Conservation (phyloP, 2,329 filamentous ascomycete species). For the Colletotrichum cuscutae region DNA sequence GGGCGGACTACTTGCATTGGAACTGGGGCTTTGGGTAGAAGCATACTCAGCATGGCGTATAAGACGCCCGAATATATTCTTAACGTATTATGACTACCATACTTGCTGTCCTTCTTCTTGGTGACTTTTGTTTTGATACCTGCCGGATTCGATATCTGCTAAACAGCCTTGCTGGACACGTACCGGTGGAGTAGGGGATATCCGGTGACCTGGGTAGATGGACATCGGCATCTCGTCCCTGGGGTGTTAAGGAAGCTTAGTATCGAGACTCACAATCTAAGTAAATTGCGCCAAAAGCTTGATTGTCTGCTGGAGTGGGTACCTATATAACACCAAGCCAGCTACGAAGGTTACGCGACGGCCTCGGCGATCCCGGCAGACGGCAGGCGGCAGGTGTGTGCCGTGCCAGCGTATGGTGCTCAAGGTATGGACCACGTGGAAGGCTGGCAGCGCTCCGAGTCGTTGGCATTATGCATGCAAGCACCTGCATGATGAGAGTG, state of each 20-base stretch:
- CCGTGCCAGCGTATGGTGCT: background rate
- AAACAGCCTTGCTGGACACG: background rate
- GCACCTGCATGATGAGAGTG: too few relatives aligned
- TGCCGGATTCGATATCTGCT: background rate
- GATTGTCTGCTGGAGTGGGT: background rate
- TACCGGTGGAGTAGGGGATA: background rate
- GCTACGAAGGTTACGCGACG: background rate
- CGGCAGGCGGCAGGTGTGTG: background rate
- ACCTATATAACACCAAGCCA: background rate
- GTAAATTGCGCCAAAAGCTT: background rate
- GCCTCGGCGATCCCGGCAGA: background rate
- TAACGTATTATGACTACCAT: constrained; percentile 8
- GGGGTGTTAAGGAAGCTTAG: too few relatives aligned
- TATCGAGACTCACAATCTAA: background rate
- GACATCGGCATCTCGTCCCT: background rate
- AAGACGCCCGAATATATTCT: constrained; percentile 16
- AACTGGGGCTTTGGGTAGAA: constrained; percentile 7
- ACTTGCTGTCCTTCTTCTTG: background rate
- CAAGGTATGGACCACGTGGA: background rate
- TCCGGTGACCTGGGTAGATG: background rate
- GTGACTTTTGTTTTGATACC: background rate
- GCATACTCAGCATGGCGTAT: constrained; percentile 17
- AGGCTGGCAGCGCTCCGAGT: background rate
- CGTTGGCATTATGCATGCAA: too few relatives aligned
- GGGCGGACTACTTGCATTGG: constrained; percentile 9